Evolutionary conservation across 768 basidiomycete genomes (phyloP).

Genomic region (Rhizopogon rudus): DNA sequence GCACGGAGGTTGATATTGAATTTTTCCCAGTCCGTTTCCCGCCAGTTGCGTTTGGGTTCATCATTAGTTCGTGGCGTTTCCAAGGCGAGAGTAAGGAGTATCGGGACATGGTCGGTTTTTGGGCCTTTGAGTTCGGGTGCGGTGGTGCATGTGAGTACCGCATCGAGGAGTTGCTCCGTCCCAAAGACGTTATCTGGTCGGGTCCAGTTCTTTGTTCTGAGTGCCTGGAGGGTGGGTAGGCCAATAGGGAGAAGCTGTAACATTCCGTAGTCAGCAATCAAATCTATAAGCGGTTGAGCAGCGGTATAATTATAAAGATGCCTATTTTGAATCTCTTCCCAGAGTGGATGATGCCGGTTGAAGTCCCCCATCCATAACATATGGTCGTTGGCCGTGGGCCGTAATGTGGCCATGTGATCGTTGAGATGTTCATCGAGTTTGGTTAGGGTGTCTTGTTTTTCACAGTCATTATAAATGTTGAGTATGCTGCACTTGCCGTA

Average conservation of each 20-base stretch:
- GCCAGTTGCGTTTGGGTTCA: constrained; percentile 1
- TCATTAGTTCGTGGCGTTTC: too few species aligned
- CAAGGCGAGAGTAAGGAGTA: not conserved
- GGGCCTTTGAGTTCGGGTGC: too few species aligned
- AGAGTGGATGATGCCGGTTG: constrained; percentile 35
- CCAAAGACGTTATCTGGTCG: constrained; percentile 10
- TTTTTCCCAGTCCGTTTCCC: constrained; percentile 4
- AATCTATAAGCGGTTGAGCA: constrained; percentile 23
- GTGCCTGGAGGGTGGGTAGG: constrained; percentile 29
- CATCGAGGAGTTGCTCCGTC: fast-evolving
- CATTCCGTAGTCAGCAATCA: constrained; percentile 23
- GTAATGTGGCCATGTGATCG: not conserved
- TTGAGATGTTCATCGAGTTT: constrained; percentile 2
- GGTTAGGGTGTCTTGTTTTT: constrained; percentile 13
- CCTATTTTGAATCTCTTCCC: constrained; percentile 29
- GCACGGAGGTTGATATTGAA: not conserved
- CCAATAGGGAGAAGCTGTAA: constrained; percentile 28
- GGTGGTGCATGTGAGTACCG: too few species aligned
- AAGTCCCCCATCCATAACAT: constrained; percentile 32
- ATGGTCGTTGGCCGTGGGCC: constrained; percentile 3
- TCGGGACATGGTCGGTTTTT: constrained; percentile 13
- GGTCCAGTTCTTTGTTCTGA: constrained; percentile 23
- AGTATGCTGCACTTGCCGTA: too few species aligned
- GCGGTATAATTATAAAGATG: constrained; percentile 19
- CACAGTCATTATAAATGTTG: constrained; percentile 28